These are phyloP conservation scores for Dacryopinax primogenitus DNA, from an alignment of 768 basidiomycete species.

Conservation along the genomic window DNA sequence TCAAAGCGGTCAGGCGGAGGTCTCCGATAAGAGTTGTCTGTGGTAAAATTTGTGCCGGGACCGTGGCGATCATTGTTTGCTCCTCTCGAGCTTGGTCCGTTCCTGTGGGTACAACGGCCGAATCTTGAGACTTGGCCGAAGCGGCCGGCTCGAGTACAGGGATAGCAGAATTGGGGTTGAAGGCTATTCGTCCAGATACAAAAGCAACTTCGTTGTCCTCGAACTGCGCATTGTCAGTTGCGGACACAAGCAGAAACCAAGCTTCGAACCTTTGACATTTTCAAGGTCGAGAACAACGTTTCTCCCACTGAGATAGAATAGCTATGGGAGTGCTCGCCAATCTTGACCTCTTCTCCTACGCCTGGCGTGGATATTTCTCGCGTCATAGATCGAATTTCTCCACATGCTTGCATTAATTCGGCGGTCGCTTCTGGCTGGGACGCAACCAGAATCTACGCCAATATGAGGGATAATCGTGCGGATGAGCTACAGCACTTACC, in stretches of 20 bases:
- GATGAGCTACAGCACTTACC: conserved; percentile 35
- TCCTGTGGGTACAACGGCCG: conserved; percentile 20
- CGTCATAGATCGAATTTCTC: conserved; percentile 76
- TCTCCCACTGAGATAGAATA: conserved; percentile 93
- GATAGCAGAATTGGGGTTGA: conserved; percentile 75
- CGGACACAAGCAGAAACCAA: not conserved
- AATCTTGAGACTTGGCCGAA: conserved; percentile 10
- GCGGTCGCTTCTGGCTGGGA: conserved; percentile 54
- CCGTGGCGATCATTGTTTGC: conserved; percentile 19
- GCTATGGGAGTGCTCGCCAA: conserved; percentile 90
- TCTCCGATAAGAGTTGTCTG: conserved; percentile 96
- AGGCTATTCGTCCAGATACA: conserved; percentile 74
- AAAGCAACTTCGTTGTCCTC: conserved; percentile 96
- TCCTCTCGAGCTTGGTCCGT: conserved; percentile 19
- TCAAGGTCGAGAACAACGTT: conserved; percentile 60
- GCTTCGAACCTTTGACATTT: conserved; percentile 69
- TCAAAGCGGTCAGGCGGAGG: conserved; percentile 79
- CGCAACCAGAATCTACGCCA: conserved; percentile 70
- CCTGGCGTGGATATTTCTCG: conserved; percentile 77
- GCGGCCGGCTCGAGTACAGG: conserved; percentile 63
- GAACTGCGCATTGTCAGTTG: conserved; percentile 43
- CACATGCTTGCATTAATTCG: conserved; percentile 66
- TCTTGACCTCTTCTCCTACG: conserved; percentile 65
- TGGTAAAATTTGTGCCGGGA: conserved; percentile 54
- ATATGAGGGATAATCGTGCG: not conserved